Base-by-base conservation (phyloP, 2,329 filamentous ascomycete species). In the Pseudogymnoascus sp. region DNA sequence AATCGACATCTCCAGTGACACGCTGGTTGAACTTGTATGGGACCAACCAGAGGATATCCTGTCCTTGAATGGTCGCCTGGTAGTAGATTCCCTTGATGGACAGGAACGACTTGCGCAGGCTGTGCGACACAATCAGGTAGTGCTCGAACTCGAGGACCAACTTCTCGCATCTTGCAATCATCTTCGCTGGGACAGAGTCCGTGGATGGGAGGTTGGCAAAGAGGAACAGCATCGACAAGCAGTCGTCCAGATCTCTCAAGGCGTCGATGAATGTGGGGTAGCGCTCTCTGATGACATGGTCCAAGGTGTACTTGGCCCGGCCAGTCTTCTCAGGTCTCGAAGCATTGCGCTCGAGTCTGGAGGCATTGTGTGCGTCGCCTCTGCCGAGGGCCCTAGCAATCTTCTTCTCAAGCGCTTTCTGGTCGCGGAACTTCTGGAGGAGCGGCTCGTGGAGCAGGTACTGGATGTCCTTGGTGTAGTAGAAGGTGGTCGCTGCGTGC, bases 61-160 rank as follows among this genome's bases (percentile, higher is more conserved):
- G 92, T 58, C 94, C 94, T 75, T 97, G 91, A 65, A 99, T 95
- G 60, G 88, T 97, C 25, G 93, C 94, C 78, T 97, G 93, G 78
- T 97, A 99, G 80, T 99, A 99, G 71, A 99, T 97, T 65, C 94
- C 94, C 82, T 99, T 99, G 78, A 99, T 97, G 1, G 92, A 96
- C 67, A 99, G 79, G 80, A 99, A 99, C 0, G 92, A 96, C 79
- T 97, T 97, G 72, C 91, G 89, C 69, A 99, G 79, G 70, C 90
- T 92, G 77, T 96, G 86, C 42, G 93, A 95, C 55, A 88, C 84
- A 73, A 99, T 99, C 66, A 99, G 83, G 77, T 96, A 99, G 80
- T 97, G 94, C 78, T 97, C 90, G 76, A 99, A 99, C 78, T 99
- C 94, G 75, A 93, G 87, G 70, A 89, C 93, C 61, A 99, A 80